Conservation (phyloP, 345 rosid genomes). For the Schrenkiella parvula region DNA sequence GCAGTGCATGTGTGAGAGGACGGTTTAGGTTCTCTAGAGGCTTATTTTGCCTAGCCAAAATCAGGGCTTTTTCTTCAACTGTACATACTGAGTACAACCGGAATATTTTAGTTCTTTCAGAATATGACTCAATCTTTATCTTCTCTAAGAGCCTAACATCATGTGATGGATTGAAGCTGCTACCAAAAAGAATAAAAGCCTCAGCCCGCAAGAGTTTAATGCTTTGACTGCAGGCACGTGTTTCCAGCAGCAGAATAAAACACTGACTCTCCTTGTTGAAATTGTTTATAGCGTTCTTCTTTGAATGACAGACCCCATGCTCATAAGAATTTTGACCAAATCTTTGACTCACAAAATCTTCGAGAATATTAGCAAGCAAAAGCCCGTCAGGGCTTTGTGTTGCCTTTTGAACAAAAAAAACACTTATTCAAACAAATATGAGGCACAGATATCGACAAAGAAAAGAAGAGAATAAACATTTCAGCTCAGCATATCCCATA, state of each 20-base stretch:
- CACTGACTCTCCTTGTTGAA: slow-evolving; percentile 68
- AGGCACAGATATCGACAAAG: not conserved
- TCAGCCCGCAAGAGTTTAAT: slow-evolving; percentile 71
- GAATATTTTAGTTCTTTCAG: slow-evolving; percentile 58
- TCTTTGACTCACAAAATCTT: slow-evolving; percentile 65
- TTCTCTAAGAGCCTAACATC: slow-evolving; percentile 70
- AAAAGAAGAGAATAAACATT: not conserved
- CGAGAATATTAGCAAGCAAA: slow-evolving; percentile 75
- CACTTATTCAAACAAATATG: slow-evolving; percentile 11
- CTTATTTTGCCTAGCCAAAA: slow-evolving; percentile 60
- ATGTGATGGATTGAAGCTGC: slow-evolving; percentile 70
- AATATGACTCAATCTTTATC: slow-evolving; percentile 57
- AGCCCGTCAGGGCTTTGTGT: slow-evolving; percentile 47
- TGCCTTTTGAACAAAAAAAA: slow-evolving; percentile 40
- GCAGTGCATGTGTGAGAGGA: slow-evolving; percentile 48
- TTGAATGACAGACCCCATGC: slow-evolving; percentile 49
- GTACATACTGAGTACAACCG: slow-evolving; percentile 74
- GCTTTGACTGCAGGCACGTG: slow-evolving; percentile 68
- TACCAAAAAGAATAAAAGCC: slow-evolving; percentile 65
- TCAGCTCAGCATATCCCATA: not conserved
- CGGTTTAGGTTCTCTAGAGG: slow-evolving; percentile 46
- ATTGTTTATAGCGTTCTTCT: slow-evolving; percentile 53
- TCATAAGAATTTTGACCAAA: slow-evolving; percentile 82
- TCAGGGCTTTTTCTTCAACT: slow-evolving; percentile 70
- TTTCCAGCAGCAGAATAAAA: slow-evolving; percentile 80